Evolutionary conservation across 805 yeast genomes (phyloP), one percentile per base, ranked within the genome.

Genomic region (Wickerhamomyces bovis): DNA sequence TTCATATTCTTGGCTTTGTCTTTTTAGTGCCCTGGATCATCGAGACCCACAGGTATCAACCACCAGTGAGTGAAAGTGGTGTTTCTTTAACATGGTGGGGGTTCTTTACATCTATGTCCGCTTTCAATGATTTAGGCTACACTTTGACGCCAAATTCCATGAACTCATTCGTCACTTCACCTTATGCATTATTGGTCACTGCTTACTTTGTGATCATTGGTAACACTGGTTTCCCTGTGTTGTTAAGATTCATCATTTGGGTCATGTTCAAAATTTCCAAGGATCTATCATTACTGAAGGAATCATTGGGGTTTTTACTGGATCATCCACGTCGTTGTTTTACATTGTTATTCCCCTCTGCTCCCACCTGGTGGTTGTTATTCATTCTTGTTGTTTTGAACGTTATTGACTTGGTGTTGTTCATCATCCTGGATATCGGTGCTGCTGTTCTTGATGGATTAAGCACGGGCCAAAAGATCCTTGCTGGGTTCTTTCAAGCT

Each of bases 321-420:
- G 97, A 90, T 52, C 99, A 94, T 64, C 99, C 99, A 1, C 81
- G 99, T 60, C 85, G 99, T 58, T 94, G 99, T 63, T 94, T 92
- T 61, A 89, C 98, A 4, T 68, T 94, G 48, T 70, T 94, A 47
- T 94, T 94, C 57, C 99, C 99, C 0, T 77, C 92, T 4, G 81
- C 83, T 2, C 95, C 98, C 3, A 92, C 99, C 0, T 89, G 96
- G 95, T 89, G 97, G 97, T 71, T 94, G 39, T 72, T 89, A 44
- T 72, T 80, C 47, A 86, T 90, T 18, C 71, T 94, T 50, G 73
- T 89, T 15, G 73, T 74, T 1, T 66, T 94, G 54, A 92, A 92
- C 62, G 76, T 73, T 2, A 75, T 83, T 9, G 99, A 94, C 66
- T 73, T 89, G 70, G 66, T 92, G 9, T 70, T 94, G 31, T 94